Percentiles rank a stretch among this genome's conserved stretches.
Conservation (phyloP, 192 early-diverging fungal species). For the Backusella liffmaniae region DNA sequence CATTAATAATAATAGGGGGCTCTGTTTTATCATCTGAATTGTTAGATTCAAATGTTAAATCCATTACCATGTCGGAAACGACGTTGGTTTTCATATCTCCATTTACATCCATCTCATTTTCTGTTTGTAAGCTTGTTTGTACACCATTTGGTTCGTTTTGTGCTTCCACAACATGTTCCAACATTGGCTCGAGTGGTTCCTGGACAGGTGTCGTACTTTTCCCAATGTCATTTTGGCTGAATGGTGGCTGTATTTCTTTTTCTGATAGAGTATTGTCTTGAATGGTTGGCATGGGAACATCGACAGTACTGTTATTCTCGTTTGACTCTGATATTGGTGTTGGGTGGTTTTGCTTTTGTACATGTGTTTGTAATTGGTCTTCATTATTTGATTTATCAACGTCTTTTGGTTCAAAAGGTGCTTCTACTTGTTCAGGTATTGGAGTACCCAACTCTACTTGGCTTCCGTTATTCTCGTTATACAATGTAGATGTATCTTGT, state of each 20-base stretch:
- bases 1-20: not conserved
- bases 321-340: not conserved
- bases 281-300: not conserved
- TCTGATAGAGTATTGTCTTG: not conserved
- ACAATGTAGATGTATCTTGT: not conserved
- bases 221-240: not conserved
- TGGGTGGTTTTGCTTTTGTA: not conserved
- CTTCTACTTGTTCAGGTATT: conserved; percentile 3
- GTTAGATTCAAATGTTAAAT: not conserved
- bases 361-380: not conserved
- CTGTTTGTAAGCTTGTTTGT: not conserved
- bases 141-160: not conserved
- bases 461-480: not conserved
- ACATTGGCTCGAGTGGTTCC: not conserved
- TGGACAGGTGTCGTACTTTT: not conserved
- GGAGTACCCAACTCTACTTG: not conserved
- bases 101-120: not conserved
- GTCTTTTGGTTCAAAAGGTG: not conserved
- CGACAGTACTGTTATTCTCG: not conserved
- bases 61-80: not conserved
- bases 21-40: not conserved
- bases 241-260: not conserved
- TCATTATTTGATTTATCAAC: not conserved
- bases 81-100: not conserved
- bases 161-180: not conserved